Base-by-base conservation (phyloP, 169 alveolate species). In the Plasmodium adleri region DNA sequence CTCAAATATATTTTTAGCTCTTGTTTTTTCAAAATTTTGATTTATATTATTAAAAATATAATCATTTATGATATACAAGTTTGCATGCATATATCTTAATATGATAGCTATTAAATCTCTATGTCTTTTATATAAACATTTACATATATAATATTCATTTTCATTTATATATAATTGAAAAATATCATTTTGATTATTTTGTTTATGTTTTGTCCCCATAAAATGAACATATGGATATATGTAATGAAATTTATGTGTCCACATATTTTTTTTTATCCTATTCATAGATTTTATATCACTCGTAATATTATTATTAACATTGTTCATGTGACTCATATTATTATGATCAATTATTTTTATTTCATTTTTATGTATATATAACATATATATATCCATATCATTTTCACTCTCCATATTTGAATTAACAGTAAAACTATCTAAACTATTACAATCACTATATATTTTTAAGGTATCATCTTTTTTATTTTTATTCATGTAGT, bases 21-120 rank as follows among this genome's bases (percentile, higher is more conserved):
- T 24, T 52, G 74, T 66, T 12, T 28, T 66, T 45, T 76, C 60
- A 13, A 76, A 76, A 45, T 54, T 76, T 1, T 76, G 47, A 64
- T 76, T 76, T 8, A 76, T 76, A 39, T 76, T 76, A 43, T 76
- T 76, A 52, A 76, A 76, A 50, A 76, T 76, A n/a, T 76, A 76
- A 1, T 76, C 89, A 22, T 76, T 76, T 2, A 76, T 32, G 9
- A 76, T 76, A 15, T 76, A 71, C 39, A 76, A 26, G 20, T 76
- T 76, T 4, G 89, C 89, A 28, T 76, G 89, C 89, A 76, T 76
- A 58, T 76, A 76, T 56, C 76, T 76, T 20, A 76, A 47, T 20
- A 76, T 64, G 13, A 76, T 76, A 6, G 78, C 32, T 15, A 76
- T 76, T 50, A 76, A 26, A 64, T 76, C 89, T 10, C 89, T 64